Base-by-base conservation (phyloP, 306 rosid genomes). In the Hippophae gyantsensis region DNA sequence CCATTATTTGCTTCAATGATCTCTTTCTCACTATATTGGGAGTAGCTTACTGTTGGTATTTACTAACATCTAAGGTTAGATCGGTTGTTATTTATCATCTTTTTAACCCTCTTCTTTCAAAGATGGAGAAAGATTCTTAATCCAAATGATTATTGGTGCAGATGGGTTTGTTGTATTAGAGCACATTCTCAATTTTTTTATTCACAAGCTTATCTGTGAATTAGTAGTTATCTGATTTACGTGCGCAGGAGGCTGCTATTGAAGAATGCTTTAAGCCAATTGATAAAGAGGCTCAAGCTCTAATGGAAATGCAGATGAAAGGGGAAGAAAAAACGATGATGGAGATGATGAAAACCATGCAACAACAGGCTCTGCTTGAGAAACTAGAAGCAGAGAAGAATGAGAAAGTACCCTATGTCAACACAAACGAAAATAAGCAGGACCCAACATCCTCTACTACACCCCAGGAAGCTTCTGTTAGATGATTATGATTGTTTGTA, bases 251-350 rank as follows among this genome's bases (percentile, higher is more conserved):
- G 69, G 74, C 76, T 64, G 84, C 84, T 49, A 80, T 92, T 63
- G 95, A 87, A 67, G 87, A 92, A 26, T 83, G 87, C 77, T 92
- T 92, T 78, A 87, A 83, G 78, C 96, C 98, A 7, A 69, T 92
- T 61, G 89, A 85, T 81, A 70, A 76, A 65, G 89, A 92, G 76
- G 96, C 86, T 48, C 89, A 92, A 78, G 41, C 62, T 56, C 49
- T 90, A 49, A 79, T 90, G 92, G 78, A 73, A 73, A 74, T 81
- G 52, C 89, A 83, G 72, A 84, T 87, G 43, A 78, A 92, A 58
- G 81, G 81, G 66, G 96, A 83, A 72, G 96, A 87, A 76, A 79
- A 67, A 66, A 73, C 69, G 3, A 62, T 82, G 66, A 78, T 56
- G 71, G 62, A 79, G 67, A 85, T 90, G 94, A 77, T 81, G 86